These are phyloP conservation scores for Phoma herbarum DNA, from an alignment of 2,329 filamentous ascomycete species.

Conservation along the genomic window DNA sequence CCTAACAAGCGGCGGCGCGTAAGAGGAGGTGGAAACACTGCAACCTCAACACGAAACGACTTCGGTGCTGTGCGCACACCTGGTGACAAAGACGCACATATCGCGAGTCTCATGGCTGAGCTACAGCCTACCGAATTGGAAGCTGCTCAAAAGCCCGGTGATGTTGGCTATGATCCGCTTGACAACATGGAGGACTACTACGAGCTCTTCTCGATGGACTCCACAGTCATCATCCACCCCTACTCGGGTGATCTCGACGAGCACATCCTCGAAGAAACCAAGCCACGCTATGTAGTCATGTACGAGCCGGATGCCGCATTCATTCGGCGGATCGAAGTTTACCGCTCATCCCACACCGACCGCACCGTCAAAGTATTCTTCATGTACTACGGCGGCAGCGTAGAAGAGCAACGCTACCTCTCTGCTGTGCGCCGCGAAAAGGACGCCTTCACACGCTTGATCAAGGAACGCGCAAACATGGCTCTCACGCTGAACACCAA, in stretches of 20 bases:
- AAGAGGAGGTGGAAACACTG: conserved; percentile 76
- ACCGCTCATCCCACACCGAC: conserved; percentile 91
- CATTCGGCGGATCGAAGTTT: conserved; percentile 93
- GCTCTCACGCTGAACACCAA: conserved; percentile 79
- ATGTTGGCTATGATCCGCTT: conserved; percentile 79
- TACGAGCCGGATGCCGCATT: conserved; percentile 96
- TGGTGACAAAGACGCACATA: conserved; percentile 83
- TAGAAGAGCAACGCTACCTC: conserved; percentile 94
- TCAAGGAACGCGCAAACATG: conserved; percentile 94
- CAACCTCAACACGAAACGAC: conserved; percentile 69
- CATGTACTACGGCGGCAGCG: conserved; percentile 92
- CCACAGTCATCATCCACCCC: conserved; percentile 87
- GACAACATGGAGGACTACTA: conserved; percentile 94
- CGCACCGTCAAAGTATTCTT: conserved; percentile 93
- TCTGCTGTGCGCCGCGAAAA: conserved; percentile 92
- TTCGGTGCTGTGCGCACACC: conserved; percentile 77
- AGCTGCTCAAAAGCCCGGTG: conserved; percentile 73
- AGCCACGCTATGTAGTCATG: conserved; percentile 96
- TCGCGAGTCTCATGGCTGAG: conserved; percentile 82
- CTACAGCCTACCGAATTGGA: conserved; percentile 83
- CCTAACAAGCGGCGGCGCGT: conserved; percentile 86
- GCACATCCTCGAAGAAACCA: conserved; percentile 92
- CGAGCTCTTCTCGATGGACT: conserved; percentile 88
- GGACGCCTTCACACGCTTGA: conserved; percentile 92
- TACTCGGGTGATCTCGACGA: conserved; percentile 97